Conservation (phyloP, 176 grass and related monocot genomes). For the Carex kokanica region DNA sequence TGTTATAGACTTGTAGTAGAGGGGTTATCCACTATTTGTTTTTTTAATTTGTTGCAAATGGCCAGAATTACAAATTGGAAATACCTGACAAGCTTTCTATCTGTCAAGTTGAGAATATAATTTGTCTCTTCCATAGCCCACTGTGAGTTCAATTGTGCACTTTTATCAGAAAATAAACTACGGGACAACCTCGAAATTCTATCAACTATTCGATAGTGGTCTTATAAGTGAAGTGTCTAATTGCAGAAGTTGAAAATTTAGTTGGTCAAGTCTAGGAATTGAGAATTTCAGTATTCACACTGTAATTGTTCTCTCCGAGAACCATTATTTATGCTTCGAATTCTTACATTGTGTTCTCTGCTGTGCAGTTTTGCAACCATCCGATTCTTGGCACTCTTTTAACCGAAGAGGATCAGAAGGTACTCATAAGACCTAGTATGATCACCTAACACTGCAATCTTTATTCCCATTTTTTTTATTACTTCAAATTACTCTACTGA, state of each 20-base stretch:
- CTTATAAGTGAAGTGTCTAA: background rate
- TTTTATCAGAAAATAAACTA: background rate
- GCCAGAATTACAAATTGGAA: background rate
- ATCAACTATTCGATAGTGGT: background rate
- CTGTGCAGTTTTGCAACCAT: slow-evolving; percentile 72
- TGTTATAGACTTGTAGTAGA: background rate
- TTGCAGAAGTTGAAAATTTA: background rate
- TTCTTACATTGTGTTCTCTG: background rate
- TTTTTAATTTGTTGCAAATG: background rate
- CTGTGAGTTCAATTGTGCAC: background rate
- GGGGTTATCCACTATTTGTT: background rate
- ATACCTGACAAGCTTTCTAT: slow-evolving; percentile 7
- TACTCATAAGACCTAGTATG: slow-evolving; percentile 18
- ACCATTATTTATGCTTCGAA: background rate
- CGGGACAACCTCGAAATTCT: background rate
- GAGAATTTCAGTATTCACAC: background rate
- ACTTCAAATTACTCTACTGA: slow-evolving; percentile 12
- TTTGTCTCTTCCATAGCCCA: background rate
- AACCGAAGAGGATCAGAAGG: slow-evolving; percentile 78
- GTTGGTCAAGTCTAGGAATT: background rate
- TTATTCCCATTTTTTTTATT: background rate
- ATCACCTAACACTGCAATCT: background rate
- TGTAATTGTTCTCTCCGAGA: background rate
- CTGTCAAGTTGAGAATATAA: background rate
- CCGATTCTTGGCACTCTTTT: slow-evolving; percentile 76